Evolutionary conservation across 1,284 basidiomycete genomes (phyloP), one percentile per base, ranked within the genome.

Genomic region (Violaceomyces palustris): DNA sequence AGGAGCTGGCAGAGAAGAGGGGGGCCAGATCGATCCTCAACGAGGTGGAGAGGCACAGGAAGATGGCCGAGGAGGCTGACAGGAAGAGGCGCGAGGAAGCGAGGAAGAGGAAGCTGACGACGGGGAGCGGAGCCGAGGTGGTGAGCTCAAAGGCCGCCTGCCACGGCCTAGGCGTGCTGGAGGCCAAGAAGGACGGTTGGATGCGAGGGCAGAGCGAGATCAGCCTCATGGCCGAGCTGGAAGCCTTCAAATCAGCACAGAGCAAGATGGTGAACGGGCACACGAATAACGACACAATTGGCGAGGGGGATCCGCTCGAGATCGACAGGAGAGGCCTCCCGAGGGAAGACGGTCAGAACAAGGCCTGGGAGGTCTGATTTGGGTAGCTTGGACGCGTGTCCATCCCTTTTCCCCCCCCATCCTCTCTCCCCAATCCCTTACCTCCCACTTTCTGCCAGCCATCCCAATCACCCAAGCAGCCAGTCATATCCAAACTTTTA

Each of bases 361-460:
- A 72, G 45, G 69, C 57, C 19, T 72, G 69, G 69, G 69, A 72
- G 45, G 69, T 72, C 9, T 72, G 24, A 42, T n/a, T n/a, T n/a
- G n/a, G n/a, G n/a, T n/a, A n/a, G n/a, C n/a, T n/a, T n/a, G n/a
- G n/a, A n/a, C n/a, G n/a, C n/a, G n/a, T n/a, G n/a, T n/a, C n/a
- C n/a, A n/a, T n/a, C n/a, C n/a, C n/a, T n/a, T n/a, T n/a, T n/a
- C n/a, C n/a, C n/a, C n/a, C n/a, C n/a, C n/a, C n/a, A n/a, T n/a
- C n/a, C n/a, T n/a, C n/a, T n/a, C n/a, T n/a, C n/a, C n/a, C n/a
- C n/a, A n/a, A n/a, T n/a, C n/a, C n/a, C n/a, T n/a, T n/a, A n/a
- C n/a, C n/a, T n/a, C n/a, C n/a, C n/a, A n/a, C n/a, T n/a, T n/a
- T n/a, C n/a, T n/a, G n/a, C n/a, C n/a, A n/a, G n/a, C n/a, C n/a